These are phyloP conservation scores for Fusarium siculi DNA, from an alignment of 2,329 filamentous ascomycete genomes.

Conservation along the genomic window DNA sequence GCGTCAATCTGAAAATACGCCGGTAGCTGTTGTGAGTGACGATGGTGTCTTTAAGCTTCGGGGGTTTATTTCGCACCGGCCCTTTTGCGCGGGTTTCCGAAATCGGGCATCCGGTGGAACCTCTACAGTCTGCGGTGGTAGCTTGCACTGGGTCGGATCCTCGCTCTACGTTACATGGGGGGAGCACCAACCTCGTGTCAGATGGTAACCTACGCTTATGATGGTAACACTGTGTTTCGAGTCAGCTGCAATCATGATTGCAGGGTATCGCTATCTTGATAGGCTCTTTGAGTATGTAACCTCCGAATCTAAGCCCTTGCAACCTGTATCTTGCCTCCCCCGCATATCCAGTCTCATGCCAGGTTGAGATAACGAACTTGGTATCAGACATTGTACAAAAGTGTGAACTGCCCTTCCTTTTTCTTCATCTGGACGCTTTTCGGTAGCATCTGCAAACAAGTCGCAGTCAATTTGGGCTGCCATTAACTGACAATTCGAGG, in stretches of 20 bases:
- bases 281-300: neutral
- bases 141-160: neutral
- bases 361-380: no score
- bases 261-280: neutral
- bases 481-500: rapidly evolving
- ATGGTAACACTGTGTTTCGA: neutral
- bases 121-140: neutral
- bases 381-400: no score
- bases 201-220: neutral
- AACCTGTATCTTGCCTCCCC: neutral
- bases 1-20: no score
- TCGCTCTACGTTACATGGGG: neutral
- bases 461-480: neutral
- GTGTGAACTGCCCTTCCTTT: no score
- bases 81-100: neutral
- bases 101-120: neutral
- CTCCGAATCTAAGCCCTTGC: neutral
- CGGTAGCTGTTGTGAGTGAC: neutral
- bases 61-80: constrained; percentile 2
- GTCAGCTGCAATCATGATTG: neutral
- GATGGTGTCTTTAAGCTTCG: neutral
- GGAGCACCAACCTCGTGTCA: neutral
- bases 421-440: no score
- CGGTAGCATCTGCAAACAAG: no score
- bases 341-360: neutral